Evolutionary conservation across 1,284 basidiomycete genomes (phyloP).

Genomic region (Ceratobasidium sp.): DNA sequence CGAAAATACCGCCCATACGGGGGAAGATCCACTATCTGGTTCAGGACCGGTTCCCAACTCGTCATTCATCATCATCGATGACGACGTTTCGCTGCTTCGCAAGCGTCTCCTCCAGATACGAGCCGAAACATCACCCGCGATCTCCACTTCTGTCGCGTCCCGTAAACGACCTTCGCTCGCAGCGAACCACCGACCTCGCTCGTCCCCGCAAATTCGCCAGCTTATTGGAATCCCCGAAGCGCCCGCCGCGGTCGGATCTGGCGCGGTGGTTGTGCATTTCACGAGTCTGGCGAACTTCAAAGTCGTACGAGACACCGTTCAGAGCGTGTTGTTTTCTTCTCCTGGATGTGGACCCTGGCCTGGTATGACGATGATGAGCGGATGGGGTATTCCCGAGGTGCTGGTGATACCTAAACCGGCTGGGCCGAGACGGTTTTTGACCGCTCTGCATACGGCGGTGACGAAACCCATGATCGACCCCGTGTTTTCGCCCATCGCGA

Average conservation of each 20-base stretch:
- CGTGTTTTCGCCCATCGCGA: slow-evolving; percentile 92
- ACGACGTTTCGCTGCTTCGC: slow-evolving; percentile 82
- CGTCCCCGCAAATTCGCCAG: slow-evolving; percentile 65
- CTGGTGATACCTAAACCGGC: slow-evolving; percentile 97
- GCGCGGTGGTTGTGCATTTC: slow-evolving; percentile 85
- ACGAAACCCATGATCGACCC: slow-evolving; percentile 89
- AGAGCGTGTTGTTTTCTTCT: slow-evolving; percentile 72
- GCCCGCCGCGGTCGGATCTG: slow-evolving; percentile 55
- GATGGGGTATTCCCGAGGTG: slow-evolving; percentile 74
- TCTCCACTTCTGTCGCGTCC: slow-evolving; percentile 52
- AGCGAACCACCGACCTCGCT: slow-evolving; percentile 77
- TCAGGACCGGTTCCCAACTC: slow-evolving; percentile 49
- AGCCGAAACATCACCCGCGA: slow-evolving; percentile 58
- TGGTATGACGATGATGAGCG: not conserved
- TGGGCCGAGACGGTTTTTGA: slow-evolving; percentile 90
- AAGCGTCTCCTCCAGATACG: slow-evolving; percentile 74
- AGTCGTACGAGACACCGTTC: slow-evolving; percentile 85
- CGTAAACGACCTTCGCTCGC: slow-evolving; percentile 83
- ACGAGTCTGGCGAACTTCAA: slow-evolving; percentile 92
- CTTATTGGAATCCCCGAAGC: slow-evolving; percentile 47
- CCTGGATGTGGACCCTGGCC: slow-evolving; percentile 42
- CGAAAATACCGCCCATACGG: not conserved
- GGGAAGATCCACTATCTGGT: not conserved
- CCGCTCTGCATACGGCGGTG: slow-evolving; percentile 88
- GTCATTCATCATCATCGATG: slow-evolving; percentile 89